Percentiles rank a stretch among this genome's conserved stretches.
phyloP scores from a whole-genome alignment of 306 rosid genomes.

The Cyclanthera cordifolia region DNA sequence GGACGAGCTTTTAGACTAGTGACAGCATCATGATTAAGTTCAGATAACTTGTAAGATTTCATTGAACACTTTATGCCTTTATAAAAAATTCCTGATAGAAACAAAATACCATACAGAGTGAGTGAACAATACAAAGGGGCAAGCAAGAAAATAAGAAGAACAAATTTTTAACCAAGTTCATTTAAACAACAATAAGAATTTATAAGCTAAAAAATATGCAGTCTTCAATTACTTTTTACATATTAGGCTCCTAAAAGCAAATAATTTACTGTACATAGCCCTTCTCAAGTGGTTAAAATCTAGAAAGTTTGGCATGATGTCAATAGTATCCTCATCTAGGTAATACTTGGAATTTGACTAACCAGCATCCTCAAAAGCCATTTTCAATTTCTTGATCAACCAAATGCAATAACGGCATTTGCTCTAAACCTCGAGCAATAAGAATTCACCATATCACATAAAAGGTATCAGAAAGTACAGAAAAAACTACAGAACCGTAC shows the following conservation, averaged over 20 bases:
- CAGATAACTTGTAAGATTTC: slow-evolving; percentile 68
- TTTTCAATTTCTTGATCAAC: neutral
- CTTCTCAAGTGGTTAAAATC: neutral
- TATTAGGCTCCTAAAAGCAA: neutral
- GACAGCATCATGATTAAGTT: slow-evolving; percentile 47
- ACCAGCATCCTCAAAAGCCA: neutral
- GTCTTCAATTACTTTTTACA: neutral
- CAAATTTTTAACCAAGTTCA: neutral
- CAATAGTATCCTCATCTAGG: neutral
- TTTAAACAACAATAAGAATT: neutral
- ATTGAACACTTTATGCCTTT: slow-evolving; percentile 39
- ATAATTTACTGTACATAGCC: neutral
- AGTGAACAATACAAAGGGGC: neutral
- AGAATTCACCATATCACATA: neutral
- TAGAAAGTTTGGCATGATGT: neutral
- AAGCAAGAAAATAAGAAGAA: neutral
- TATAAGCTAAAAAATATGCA: neutral
- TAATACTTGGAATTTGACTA: neutral
- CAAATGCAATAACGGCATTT: neutral
- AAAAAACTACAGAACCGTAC: slow-evolving; percentile 13
- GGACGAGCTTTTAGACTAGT: slow-evolving; percentile 79
- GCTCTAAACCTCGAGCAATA: neutral
- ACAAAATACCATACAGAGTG: slow-evolving; percentile 5
- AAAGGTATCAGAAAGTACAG: neutral
- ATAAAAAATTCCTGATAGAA: slow-evolving; percentile 23